phyloP scores from a whole-genome alignment of 1,284 basidiomycete species.

The Tylopilus sp. region DNA sequence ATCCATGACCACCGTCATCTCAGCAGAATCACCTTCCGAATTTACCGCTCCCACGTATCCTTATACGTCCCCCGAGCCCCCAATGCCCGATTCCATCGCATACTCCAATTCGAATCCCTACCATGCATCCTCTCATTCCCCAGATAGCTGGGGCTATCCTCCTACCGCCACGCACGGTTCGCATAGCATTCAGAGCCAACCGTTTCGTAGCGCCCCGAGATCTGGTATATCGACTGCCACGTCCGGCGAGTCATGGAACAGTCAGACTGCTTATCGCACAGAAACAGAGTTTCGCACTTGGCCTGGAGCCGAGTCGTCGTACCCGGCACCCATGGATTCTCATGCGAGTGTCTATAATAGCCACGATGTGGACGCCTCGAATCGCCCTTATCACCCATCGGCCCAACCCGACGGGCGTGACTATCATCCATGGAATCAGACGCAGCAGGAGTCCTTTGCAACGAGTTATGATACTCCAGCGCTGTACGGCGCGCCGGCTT shows the following conservation, averaged over 20 bases:
- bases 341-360: slow-evolving; percentile 25
- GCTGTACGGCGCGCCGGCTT: slow-evolving; percentile 27
- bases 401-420: slow-evolving; percentile 33
- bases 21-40: slow-evolving; percentile 35
- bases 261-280: slow-evolving; percentile 26
- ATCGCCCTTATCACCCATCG: slow-evolving; percentile 29
- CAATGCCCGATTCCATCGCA: slow-evolving; percentile 34
- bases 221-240: slow-evolving; percentile 24
- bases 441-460: slow-evolving; percentile 35
- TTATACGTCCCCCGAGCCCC: slow-evolving; percentile 28
- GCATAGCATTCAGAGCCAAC: slow-evolving; percentile 48
- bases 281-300: slow-evolving; percentile 39
- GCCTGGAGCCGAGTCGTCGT: slow-evolving; percentile 36
- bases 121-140: slow-evolving; percentile 36
- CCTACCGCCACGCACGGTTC: slow-evolving; percentile 39
- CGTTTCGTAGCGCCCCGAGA: slow-evolving; percentile 37
- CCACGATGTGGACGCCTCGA: slow-evolving; percentile 33
- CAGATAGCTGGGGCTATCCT: slow-evolving; percentile 53
- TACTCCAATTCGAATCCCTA: slow-evolving; percentile 29
- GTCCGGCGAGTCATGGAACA: slow-evolving; percentile 25
- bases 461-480: slow-evolving; percentile 23
- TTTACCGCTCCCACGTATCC: slow-evolving; percentile 44
- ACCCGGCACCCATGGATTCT: slow-evolving; percentile 30
- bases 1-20: slow-evolving; percentile 36
- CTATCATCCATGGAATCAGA: slow-evolving; percentile 29